A percentile compares a stretch with the other conserved stretches of the same genome.
These are phyloP conservation scores for Iberis amara DNA, from an alignment of 441 rosid species.

Conservation along the genomic window DNA sequence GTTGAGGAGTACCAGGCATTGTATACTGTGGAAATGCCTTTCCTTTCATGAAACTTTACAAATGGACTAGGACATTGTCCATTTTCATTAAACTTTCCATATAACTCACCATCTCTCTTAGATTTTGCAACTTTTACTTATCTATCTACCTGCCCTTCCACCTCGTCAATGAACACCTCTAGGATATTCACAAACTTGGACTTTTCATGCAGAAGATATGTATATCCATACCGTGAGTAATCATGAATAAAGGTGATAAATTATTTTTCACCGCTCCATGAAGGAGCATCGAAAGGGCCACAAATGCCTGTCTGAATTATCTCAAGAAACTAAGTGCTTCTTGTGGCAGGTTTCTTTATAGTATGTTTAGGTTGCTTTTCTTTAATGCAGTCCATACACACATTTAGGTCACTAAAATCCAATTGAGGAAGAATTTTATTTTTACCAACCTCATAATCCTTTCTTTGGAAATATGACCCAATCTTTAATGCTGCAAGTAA, in stretches of 20 bases:
- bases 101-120: neutral
- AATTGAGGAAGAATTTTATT: neutral
- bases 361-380: neutral
- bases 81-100: neutral
- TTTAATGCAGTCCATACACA: neutral
- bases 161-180: neutral
- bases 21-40: neutral
- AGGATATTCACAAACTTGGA: neutral
- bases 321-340: neutral
- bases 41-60: neutral
- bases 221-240: neutral
- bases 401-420: neutral
- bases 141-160: neutral
- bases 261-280: neutral
- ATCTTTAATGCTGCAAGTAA: neutral
- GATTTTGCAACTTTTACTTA: neutral
- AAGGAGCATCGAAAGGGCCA: neutral
- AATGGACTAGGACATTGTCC: neutral
- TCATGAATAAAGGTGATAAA: neutral
- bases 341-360: neutral
- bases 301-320: neutral
- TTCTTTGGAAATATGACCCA: neutral
- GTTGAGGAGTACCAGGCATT: neutral
- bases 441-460: neutral
- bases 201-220: neutral